A percentile compares a stretch with the other conserved stretches of the same genome.
These are phyloP conservation scores for Beta macrorhiza DNA, from an alignment of 179 eudicot species.

Conservation along the genomic window DNA sequence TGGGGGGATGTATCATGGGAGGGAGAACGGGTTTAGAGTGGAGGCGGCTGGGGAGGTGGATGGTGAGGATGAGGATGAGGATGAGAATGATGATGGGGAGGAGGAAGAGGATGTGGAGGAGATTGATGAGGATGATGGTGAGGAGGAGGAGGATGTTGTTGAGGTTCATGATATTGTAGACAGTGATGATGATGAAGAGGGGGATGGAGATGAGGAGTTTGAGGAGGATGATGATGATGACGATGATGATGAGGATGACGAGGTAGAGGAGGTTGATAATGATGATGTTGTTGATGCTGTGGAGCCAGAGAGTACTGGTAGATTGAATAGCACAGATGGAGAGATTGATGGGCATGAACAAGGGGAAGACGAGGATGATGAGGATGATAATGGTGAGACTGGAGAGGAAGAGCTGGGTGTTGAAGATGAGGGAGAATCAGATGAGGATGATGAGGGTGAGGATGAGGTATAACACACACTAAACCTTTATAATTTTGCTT, in stretches of 20 bases:
- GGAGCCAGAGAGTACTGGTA: constrained; percentile 51
- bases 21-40: constrained; percentile 25
- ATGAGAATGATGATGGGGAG: constrained; percentile 34
- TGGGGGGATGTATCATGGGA: constrained; percentile 17
- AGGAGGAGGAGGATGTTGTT: constrained; percentile 55
- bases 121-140: constrained; percentile 66
- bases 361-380: constrained; percentile 82
- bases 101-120: constrained; percentile 66
- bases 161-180: constrained; percentile 35
- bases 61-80: constrained; percentile 45
- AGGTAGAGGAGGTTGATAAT: constrained; percentile 72
- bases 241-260: constrained; percentile 69
- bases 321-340: constrained; percentile 59
- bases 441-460: constrained; percentile 31
- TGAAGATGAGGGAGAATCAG: constrained; percentile 61
- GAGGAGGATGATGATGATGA: constrained; percentile 40
- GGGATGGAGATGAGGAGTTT: constrained; percentile 34
- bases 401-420: constrained; percentile 77
- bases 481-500: not conserved
- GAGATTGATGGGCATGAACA: constrained; percentile 98
- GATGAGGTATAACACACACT: constrained; percentile 42
- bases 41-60: constrained; percentile 42
- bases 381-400: constrained; percentile 82
- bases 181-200: constrained; percentile 36
- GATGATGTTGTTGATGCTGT: constrained; percentile 65